A percentile compares a stretch with the other conserved stretches of the same genome.
Conservation (phyloP, 139 green algal species). For the Raphidocelis subcapitata region DNA sequence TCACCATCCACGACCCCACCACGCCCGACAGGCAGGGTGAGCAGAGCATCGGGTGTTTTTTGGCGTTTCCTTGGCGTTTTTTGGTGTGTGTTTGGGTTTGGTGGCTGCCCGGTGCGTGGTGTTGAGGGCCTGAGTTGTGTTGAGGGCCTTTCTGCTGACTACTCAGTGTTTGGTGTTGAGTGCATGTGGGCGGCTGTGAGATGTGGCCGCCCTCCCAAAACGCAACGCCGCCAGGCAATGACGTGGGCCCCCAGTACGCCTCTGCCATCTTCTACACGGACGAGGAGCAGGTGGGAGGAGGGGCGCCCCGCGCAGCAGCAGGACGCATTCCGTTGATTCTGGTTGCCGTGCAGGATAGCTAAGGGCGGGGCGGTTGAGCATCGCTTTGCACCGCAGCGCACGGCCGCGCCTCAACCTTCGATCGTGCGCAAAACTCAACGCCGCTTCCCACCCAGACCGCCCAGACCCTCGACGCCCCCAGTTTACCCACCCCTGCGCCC, state of each 20-base stretch:
- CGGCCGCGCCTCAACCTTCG: too few species aligned
- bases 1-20: conserved; percentile 60
- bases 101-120: not conserved
- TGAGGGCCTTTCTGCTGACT: not conserved
- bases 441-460: too few species aligned
- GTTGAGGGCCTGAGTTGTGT: not conserved
- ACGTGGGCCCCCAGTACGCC: conserved; percentile 80
- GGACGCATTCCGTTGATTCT: too few species aligned
- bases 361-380: too few species aligned
- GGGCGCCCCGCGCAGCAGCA: too few species aligned
- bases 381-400: too few species aligned
- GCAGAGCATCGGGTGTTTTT: not conserved
- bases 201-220: not conserved
- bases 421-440: too few species aligned
- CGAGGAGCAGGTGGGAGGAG: conserved; percentile 49
- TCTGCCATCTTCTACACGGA: conserved; percentile 75
- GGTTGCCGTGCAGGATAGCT: too few species aligned
- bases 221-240: conserved; percentile 48
- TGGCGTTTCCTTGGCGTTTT: not conserved
- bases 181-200: not conserved
- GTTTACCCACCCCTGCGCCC: too few species aligned
- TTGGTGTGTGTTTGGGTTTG: not conserved
- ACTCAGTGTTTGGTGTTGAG: not conserved
- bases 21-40: conserved; percentile 47
- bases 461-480: too few species aligned